Base-by-base conservation (phyloP, 768 basidiomycete species). In the Tubosaeta brunneosetosa region DNA sequence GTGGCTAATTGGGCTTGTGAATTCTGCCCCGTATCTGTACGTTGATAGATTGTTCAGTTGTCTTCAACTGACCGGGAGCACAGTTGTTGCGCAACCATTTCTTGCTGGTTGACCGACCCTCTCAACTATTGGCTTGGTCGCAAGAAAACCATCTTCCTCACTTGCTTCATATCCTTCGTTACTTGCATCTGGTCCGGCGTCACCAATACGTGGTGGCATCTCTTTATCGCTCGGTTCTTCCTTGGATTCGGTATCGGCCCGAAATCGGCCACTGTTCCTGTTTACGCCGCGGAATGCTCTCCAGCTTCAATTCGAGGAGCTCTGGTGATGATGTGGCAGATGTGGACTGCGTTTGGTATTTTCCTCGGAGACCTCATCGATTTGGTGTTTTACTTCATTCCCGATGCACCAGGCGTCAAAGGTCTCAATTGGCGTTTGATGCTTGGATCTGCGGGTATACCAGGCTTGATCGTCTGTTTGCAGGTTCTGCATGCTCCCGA, bases 251-350 rank as follows among this genome's bases (percentile, higher is more conserved):
- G 67, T 37, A 69, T 69, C 4, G 67, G 86, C 3, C 79, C 83
- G 13, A 87, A 87, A 64, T 76, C 75, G 10, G 70, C 83, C 2
- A 85, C 83, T 1, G 81, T 83, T 22, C 82, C 81, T 3, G 80
- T 82, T 25, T 86, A 83, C 53, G 80, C 85, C 0, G 84, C 87
- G 2, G 88, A 97, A 68, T 85, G 86, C 63, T 75, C 85, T 0
- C 94, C 94, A 0, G 83, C 92, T 0, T 71, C 72, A 14, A 91
- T 97, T 51, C 84, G 94, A 61, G 93, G 93, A 52, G 92, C 85
- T 2, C 80, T 94, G 27, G 89, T 92, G 53, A 94, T 94, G 91
- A 87, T 82, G 63, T 94, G 93, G 91, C 89, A 91, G 68, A 76
- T 89, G 73, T 92, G 89, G 89, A 91, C 88, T 3, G 89, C 88